These are phyloP conservation scores for Oropetium thomaeum DNA, from an alignment of 176 grass and related monocot genomes.

Conservation along the genomic window DNA sequence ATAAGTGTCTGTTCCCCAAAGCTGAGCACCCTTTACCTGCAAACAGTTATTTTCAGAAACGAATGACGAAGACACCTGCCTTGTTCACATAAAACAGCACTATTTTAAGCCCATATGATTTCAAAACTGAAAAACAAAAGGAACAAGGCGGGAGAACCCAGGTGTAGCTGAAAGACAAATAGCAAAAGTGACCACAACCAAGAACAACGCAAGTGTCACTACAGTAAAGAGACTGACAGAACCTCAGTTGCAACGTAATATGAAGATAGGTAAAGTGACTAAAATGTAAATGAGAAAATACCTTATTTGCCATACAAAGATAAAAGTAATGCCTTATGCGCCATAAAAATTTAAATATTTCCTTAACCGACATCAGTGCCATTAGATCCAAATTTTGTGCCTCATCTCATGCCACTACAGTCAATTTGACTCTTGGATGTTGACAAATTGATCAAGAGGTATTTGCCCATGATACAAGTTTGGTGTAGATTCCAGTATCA, in stretches of 20 bases:
- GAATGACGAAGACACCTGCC: constrained; percentile 10
- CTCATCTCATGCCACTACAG: not conserved
- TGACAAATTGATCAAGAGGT: too few relatives aligned
- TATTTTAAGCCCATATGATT: constrained; percentile 1
- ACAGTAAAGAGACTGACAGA: constrained; percentile 21
- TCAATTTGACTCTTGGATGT: not conserved
- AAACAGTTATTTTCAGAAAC: constrained; percentile 30
- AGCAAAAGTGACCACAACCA: not conserved
- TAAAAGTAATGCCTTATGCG: not conserved
- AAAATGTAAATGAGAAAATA: not conserved
- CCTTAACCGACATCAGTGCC: not conserved
- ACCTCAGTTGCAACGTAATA: not conserved
- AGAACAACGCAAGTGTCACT: not conserved
- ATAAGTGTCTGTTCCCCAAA: constrained; percentile 95
- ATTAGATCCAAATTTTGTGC: not conserved
- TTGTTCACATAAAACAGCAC: not conserved
- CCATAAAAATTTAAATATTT: not conserved
- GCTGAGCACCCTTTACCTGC: constrained; percentile 96
- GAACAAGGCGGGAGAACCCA: not conserved
- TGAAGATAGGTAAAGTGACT: constrained; percentile 7
- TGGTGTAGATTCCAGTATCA: too few relatives aligned
- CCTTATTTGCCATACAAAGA: not conserved
- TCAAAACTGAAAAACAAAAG: not conserved
- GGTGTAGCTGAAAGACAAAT: not conserved
- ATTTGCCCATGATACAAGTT: too few relatives aligned